Evolutionary conservation across 2,329 filamentous ascomycete species (phyloP).

Genomic region (Mariannaea sp.): DNA sequence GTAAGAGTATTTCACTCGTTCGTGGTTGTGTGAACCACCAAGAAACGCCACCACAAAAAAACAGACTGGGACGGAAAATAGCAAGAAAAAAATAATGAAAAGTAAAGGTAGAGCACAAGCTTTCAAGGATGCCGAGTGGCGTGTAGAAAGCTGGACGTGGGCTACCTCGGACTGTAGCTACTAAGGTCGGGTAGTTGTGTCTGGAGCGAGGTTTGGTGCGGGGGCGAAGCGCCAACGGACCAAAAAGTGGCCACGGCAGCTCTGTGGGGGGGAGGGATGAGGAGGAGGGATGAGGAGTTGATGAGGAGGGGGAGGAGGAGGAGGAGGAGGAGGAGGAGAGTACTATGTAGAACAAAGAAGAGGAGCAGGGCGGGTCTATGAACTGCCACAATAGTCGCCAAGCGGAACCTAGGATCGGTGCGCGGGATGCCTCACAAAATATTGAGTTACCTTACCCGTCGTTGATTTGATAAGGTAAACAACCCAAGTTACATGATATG

Average conservation of each 20-base stretch:
- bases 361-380: conserved; percentile 13
- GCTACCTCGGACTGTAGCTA: conserved; percentile 15
- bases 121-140: conserved; percentile 2
- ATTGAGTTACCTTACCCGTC: too few species aligned
- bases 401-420: background rate
- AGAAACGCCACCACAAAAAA: too few species aligned
- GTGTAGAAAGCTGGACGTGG: conserved; percentile 8
- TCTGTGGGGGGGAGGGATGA: conserved; percentile 6
- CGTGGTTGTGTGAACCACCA: too few species aligned
- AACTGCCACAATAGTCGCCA: too few species aligned
- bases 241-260: conserved; percentile 24
- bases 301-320: conserved; percentile 19
- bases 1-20: conserved; percentile 1
- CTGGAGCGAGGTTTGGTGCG: conserved; percentile 30
- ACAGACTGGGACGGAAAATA: background rate
- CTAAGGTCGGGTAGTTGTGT: too few species aligned
- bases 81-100: conserved; percentile 1
- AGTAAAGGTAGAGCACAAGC: background rate
- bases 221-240: conserved; percentile 27
- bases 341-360: conserved; percentile 12
- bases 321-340: conserved; percentile 20
- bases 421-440: conserved; percentile 19
- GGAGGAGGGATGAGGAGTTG: conserved; percentile 17
- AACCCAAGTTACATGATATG: background rate
- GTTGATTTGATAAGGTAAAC: background rate